A percentile compares a stretch with the other conserved stretches of the same genome.
Evolutionary conservation across 768 basidiomycete genomes (phyloP).

Genomic region (Psilocybe cubensis): DNA sequence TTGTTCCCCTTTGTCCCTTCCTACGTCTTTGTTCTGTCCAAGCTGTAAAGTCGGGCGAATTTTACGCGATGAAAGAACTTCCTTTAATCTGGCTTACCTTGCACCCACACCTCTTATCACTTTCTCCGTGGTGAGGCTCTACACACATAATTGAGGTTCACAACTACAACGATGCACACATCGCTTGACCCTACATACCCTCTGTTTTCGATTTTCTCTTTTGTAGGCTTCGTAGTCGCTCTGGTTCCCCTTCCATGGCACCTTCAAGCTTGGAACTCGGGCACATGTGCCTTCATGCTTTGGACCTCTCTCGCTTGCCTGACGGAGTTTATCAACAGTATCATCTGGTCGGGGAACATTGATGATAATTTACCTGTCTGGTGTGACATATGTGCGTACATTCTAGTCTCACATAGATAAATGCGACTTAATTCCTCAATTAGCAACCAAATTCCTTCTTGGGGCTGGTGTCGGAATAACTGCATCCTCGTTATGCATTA

Average conservation of each 20-base stretch:
- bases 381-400: slow-evolving; percentile 58
- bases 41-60: too few species aligned
- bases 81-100: too few species aligned
- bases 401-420: slow-evolving; percentile 32
- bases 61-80: too few species aligned
- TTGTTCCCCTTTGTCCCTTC: too few species aligned
- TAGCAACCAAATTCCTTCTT: slow-evolving; percentile 52
- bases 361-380: slow-evolving; percentile 44
- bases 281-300: slow-evolving; percentile 57
- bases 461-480: slow-evolving; percentile 48
- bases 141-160: too few species aligned
- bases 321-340: slow-evolving; percentile 50
- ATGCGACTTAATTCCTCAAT: slow-evolving; percentile 15
- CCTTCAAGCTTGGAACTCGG: slow-evolving; percentile 51
- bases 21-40: too few species aligned
- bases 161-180: too few species aligned
- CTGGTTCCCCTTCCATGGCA: slow-evolving; percentile 55
- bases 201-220: slow-evolving; percentile 36
- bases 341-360: slow-evolving; percentile 60
- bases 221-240: slow-evolving; percentile 43
- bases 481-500: slow-evolving; percentile 50
- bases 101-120: too few species aligned
- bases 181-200: slow-evolving; percentile 13
- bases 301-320: slow-evolving; percentile 54
- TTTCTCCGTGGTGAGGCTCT: too few species aligned